A percentile compares a stretch with the other conserved stretches of the same genome.
Evolutionary conservation across 352 stramenopile species (phyloP).

Genomic region (Pilasporangium apinafurcum): DNA sequence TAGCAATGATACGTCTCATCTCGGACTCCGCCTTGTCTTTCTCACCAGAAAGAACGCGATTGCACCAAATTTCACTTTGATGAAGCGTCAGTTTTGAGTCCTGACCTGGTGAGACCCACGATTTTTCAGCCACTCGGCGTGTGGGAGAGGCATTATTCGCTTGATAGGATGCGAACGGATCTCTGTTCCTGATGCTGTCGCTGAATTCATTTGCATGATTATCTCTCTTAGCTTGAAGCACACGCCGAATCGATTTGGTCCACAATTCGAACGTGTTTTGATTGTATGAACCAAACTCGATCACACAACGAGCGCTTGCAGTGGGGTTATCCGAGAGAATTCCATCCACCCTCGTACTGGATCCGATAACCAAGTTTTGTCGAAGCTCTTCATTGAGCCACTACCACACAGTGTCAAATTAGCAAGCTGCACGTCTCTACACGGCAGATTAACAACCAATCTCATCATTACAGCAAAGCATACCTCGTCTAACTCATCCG

Average conservation of each 20-base stretch:
- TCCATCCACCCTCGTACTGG: constrained; percentile 33
- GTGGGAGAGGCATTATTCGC: constrained; percentile 8
- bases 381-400: constrained; percentile 69
- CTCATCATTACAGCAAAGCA: neutral
- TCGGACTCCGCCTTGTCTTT: constrained; percentile 84
- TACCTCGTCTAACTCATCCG: constrained; percentile 73
- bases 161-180: neutral
- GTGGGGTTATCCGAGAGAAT: constrained; percentile 46
- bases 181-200: neutral
- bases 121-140: constrained; percentile 2
- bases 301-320: constrained; percentile 49
- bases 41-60: constrained; percentile 68
- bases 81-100: constrained; percentile 78
- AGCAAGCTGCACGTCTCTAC: neutral
- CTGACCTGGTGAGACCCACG: constrained; percentile 76
- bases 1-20: constrained; percentile 72
- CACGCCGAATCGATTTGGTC: constrained; percentile 75
- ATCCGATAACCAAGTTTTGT: constrained; percentile 41
- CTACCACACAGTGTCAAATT: constrained; percentile 10
- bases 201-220: constrained; percentile 15
- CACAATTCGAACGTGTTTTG: constrained; percentile 83
- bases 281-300: constrained; percentile 78
- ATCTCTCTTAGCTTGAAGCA: constrained; percentile 52
- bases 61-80: constrained; percentile 84
- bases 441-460: neutral